Base-by-base conservation (phyloP, 495 filamentous ascomycete species). In the Aspergillus affinis region DNA sequence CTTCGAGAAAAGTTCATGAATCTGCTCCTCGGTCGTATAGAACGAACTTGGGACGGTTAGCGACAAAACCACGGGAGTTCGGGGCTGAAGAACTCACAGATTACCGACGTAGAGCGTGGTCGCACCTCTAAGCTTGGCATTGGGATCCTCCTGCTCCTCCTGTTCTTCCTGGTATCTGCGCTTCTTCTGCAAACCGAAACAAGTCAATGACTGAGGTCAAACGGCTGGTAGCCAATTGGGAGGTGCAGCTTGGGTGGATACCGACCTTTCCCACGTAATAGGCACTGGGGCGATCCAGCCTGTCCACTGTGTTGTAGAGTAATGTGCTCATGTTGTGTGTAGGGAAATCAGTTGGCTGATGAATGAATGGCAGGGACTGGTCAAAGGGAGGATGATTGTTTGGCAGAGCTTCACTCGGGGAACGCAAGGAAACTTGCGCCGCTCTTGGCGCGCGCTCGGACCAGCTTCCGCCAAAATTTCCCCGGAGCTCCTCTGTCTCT, bases 11-110 rank as follows among this genome's bases (percentile, higher is more conserved):
- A 98, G 88, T 72, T 97, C 95, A 69, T 98, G 93, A 57, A 98
- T 96, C 70, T 98, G 94, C 78, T 98, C 94, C 72, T 98, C 94
- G 48, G 94, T 98, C 12, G 94, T 98, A 81, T 97, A 98, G 77
- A 98, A 98, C n/a, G 94, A 98, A 60, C 93, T 97, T 97, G 61
- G 18, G 23, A 18, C 45, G 19, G 63, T 83, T 51, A 84, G 78
- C 65, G 10, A 26, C 23, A 23, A 41, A 12, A 18, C 17, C 21
- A 46, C 12, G 41, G 12, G 30, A 6, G 26, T 30, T 53, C 23
- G 17, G 17, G 17, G 45, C 32, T 29, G 2, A 41, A 26, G 30
- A 58, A 78, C 91, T 63, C 81, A 96, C 91, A 98, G 81, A 72
- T 98, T 98, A 52, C 94, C 94, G 45, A 98, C 93, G 63, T 98